These are phyloP conservation scores for Dryas alaskensis DNA, from an alignment of 306 rosid genomes.

Conservation along the genomic window DNA sequence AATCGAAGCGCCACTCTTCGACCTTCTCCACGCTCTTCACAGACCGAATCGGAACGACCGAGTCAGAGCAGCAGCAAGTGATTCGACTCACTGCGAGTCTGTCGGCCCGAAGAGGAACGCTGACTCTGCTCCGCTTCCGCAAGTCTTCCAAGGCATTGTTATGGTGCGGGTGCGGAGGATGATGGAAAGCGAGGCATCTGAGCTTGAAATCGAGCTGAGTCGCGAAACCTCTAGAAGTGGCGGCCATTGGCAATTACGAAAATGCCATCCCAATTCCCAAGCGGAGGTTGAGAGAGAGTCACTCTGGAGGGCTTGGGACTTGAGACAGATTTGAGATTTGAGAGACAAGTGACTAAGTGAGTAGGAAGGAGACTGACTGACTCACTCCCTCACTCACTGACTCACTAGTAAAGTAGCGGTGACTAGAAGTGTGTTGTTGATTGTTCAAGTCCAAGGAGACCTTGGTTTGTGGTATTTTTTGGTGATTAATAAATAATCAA, in stretches of 20 bases:
- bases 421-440: too few relatives aligned
- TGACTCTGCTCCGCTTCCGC: constrained; percentile 38
- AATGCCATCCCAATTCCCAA: constrained; percentile 34
- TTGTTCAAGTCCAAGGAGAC: too few relatives aligned
- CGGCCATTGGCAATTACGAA: constrained; percentile 51
- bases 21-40: constrained; percentile 41
- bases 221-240: constrained; percentile 61
- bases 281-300: background rate
- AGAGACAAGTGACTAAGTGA: background rate
- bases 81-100: constrained; percentile 37
- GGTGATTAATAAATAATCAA: too few relatives aligned
- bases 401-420: too few relatives aligned
- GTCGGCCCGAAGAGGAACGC: constrained; percentile 11
- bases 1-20: constrained; percentile 65
- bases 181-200: constrained; percentile 30
- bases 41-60: constrained; percentile 59
- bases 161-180: background rate
- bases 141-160: constrained; percentile 22
- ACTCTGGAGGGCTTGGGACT: background rate
- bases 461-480: too few relatives aligned
- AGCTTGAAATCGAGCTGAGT: constrained; percentile 57
- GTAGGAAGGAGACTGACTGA: too few relatives aligned
- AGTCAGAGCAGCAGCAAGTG: constrained; percentile 60
- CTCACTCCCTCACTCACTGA: too few relatives aligned
- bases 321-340: background rate